Evolutionary conservation across 2,329 filamentous ascomycete genomes (phyloP).

Genomic region (Colletotrichum falcatum): DNA sequence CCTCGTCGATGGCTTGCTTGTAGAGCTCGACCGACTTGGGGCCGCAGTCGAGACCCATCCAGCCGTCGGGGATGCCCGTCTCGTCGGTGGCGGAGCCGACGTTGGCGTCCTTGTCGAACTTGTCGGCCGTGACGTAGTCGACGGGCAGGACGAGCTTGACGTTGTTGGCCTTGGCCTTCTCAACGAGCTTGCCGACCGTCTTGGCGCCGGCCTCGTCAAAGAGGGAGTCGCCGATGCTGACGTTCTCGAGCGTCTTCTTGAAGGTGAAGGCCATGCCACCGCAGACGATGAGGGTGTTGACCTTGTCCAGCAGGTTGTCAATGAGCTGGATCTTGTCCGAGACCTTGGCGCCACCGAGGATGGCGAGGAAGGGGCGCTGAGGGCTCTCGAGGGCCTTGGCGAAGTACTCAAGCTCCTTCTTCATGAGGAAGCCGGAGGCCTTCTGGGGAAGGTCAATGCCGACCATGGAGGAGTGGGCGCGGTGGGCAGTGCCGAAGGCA

Average conservation of each 20-base stretch:
- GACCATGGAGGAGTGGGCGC: conserved; percentile 99
- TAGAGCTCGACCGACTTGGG: conserved; percentile 89
- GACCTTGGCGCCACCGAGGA: conserved; percentile 97
- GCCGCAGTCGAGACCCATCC: conserved; percentile 97
- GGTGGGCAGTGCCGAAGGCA: conserved; percentile 97
- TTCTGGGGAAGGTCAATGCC: conserved; percentile 95
- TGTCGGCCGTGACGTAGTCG: conserved; percentile 96
- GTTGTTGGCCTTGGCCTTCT: conserved; percentile 96
- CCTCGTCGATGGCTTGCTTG: conserved; percentile 85
- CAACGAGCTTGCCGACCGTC: conserved; percentile 86
- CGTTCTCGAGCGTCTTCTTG: conserved; percentile 96
- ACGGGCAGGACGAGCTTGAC: conserved; percentile 95
- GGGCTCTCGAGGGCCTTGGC: conserved; percentile 95
- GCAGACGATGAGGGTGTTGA: conserved; percentile 95
- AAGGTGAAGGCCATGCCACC: conserved; percentile 99
- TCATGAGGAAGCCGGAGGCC: conserved; percentile 98
- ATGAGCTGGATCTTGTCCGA: conserved; percentile 99
- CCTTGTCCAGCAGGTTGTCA: conserved; percentile 98
- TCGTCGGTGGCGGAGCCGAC: conserved; percentile 85
- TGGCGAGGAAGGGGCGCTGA: conserved; percentile 96
- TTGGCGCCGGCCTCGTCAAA: conserved; percentile 96
- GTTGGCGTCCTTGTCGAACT: conserved; percentile 88
- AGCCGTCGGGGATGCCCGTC: conserved; percentile 93
- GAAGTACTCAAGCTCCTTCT: conserved; percentile 99
- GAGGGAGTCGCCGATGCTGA: conserved; percentile 89